Evolutionary conservation across 495 filamentous ascomycete species (phyloP).

Genomic region (Aspergillus avenaceus): DNA sequence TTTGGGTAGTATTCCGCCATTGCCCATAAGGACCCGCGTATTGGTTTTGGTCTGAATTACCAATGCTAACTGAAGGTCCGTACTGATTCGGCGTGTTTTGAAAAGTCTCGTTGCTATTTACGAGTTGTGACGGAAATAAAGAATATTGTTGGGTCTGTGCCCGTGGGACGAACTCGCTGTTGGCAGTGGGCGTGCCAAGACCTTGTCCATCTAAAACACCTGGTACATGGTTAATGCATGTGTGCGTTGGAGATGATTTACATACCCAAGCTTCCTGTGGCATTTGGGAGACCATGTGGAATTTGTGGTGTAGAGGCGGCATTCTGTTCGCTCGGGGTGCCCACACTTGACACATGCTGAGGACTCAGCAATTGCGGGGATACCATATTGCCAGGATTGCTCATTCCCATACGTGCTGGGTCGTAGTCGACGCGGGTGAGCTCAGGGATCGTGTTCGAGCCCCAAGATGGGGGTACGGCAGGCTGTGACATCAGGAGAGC

Average conservation of each 20-base stretch:
- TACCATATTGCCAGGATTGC: neutral
- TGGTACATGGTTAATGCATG: neutral
- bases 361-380: neutral
- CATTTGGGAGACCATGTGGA: neutral
- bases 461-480: neutral
- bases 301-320: neutral
- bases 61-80: neutral
- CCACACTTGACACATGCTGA: neutral
- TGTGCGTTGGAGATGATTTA: neutral
- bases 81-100: neutral
- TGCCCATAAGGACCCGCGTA: neutral
- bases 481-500: neutral
- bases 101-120: neutral
- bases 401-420: neutral
- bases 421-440: neutral
- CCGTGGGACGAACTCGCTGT: neutral
- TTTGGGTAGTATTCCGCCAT: neutral
- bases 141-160: neutral
- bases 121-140: neutral
- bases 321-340: neutral
- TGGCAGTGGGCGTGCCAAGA: neutral
- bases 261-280: neutral
- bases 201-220: neutral
- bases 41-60: neutral
- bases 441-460: neutral